These are phyloP conservation scores for Medicago arabica DNA, from an alignment of 306 rosid genomes.

Conservation along the genomic window DNA sequence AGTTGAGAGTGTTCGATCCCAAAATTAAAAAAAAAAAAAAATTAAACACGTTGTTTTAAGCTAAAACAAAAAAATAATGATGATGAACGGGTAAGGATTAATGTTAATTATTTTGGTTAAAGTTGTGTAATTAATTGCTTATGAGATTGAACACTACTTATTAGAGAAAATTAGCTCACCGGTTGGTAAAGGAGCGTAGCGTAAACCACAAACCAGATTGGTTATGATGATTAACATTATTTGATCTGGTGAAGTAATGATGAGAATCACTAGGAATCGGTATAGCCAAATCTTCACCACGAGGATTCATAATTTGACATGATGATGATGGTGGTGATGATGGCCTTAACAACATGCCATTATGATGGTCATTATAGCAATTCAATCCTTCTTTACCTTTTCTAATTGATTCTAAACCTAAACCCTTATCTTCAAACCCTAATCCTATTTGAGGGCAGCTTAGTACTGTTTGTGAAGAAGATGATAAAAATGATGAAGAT, in stretches of 20 bases:
- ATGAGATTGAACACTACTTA: conserved; percentile 17
- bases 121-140: no score
- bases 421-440: conserved; percentile 33
- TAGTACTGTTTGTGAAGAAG: conserved; percentile 14
- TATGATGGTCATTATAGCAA: conserved; percentile 10
- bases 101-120: no score
- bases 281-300: conserved; percentile 1
- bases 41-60: no score
- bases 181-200: conserved; percentile 60
- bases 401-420: conserved; percentile 14
- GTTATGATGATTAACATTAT: conserved; percentile 27
- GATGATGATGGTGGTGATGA: conserved; percentile 45
- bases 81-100: no score
- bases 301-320: conserved; percentile 22
- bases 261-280: conserved; percentile 42
- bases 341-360: conserved; percentile 21
- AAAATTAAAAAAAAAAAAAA: no score
- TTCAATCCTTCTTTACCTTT: conserved; percentile 21
- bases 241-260: conserved; percentile 35
- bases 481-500: conserved; percentile 8
- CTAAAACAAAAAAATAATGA: no score
- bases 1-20: no score
- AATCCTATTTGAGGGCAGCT: conserved; percentile 4
- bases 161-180: conserved; percentile 49
- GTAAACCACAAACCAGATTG: conserved; percentile 68